Evolutionary conservation across 768 basidiomycete genomes (phyloP).

Genomic region (Pilatotrama ljubarskyi): DNA sequence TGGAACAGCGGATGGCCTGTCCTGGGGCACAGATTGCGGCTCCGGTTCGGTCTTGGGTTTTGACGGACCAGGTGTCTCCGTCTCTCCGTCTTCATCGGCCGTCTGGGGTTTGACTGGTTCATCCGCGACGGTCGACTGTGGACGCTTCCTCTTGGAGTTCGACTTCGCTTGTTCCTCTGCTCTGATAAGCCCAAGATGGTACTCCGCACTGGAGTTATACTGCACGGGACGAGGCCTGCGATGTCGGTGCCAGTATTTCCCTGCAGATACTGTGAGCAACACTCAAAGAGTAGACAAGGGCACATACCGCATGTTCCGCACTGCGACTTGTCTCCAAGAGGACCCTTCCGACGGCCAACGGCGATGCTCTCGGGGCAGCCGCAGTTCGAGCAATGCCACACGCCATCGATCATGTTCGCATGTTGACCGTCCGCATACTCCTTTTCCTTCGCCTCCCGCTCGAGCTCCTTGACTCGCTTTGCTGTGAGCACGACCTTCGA

Average conservation of each 20-base stretch:
- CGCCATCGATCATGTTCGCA: constrained; percentile 76
- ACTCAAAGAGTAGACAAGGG: constrained; percentile 15
- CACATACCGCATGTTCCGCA: constrained; percentile 91
- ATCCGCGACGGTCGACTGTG: constrained; percentile 47
- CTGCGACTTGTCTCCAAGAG: constrained; percentile 85
- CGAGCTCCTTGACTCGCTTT: constrained; percentile 70
- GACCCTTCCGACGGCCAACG: constrained; percentile 84
- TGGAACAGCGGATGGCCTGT: constrained; percentile 37
- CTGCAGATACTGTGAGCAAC: constrained; percentile 39
- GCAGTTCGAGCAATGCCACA: constrained; percentile 96
- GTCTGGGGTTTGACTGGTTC: constrained; percentile 37
- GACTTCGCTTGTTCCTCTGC: constrained; percentile 59
- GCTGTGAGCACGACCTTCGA: constrained; percentile 48
- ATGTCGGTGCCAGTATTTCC: constrained; percentile 90
- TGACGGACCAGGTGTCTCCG: constrained; percentile 53
- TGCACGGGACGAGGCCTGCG: constrained; percentile 76
- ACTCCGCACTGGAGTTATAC: constrained; percentile 75
- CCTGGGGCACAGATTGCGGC: constrained; percentile 9
- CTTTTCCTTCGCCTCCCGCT: constrained; percentile 80
- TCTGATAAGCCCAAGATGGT: constrained; percentile 56
- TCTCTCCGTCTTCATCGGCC: constrained; percentile 35
- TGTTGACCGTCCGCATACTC: constrained; percentile 84
- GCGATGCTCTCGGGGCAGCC: constrained; percentile 89
- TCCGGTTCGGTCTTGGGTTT: constrained; percentile 34
- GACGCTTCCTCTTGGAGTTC: constrained; percentile 57